These are phyloP conservation scores for Amphichorda felina DNA, from an alignment of 2,329 filamentous ascomycete species.

Conservation along the genomic window DNA sequence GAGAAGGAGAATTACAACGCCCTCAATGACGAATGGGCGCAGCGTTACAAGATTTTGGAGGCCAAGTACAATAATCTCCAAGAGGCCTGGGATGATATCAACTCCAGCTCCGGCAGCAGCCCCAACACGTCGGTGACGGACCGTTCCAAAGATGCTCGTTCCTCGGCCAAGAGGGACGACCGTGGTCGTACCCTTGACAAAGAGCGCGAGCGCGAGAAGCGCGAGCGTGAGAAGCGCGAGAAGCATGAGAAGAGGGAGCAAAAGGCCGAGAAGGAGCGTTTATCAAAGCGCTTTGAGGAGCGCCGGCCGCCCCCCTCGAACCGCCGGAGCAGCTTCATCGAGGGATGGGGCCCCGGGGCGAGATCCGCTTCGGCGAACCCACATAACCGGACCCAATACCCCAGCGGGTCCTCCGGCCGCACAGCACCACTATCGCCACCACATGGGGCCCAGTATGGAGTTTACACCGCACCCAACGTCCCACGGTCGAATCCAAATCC, in stretches of 20 bases:
- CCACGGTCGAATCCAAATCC: conserved; percentile 18
- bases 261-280: conserved; percentile 20
- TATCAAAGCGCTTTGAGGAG: conserved; percentile 23
- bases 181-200: conserved; percentile 7
- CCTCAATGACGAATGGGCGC: conserved; percentile 2
- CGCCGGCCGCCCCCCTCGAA: conserved; percentile 10
- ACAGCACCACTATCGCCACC: conserved; percentile 3
- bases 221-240: conserved; percentile 12
- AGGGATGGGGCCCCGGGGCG: conserved; percentile 17
- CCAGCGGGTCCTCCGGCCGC: conserved; percentile 10
- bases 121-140: conserved; percentile 12
- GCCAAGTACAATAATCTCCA: conserved; percentile 4
- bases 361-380: conserved; percentile 14
- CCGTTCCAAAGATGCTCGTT: conserved; percentile 15
- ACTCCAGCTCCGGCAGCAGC: conserved; percentile 9
- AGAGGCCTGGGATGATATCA: conserved; percentile 8
- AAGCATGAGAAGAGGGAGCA: conserved; percentile 11
- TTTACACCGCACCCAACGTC: conserved; percentile 9
- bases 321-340: conserved; percentile 21
- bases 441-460: background rate
- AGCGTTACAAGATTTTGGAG: background rate
- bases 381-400: conserved; percentile 13
- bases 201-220: conserved; percentile 9
- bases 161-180: conserved; percentile 16
- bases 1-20: conserved; percentile 2